Evolutionary conservation across 2,329 filamentous ascomycete species (phyloP).

Genomic region (Cercospora beticola): DNA sequence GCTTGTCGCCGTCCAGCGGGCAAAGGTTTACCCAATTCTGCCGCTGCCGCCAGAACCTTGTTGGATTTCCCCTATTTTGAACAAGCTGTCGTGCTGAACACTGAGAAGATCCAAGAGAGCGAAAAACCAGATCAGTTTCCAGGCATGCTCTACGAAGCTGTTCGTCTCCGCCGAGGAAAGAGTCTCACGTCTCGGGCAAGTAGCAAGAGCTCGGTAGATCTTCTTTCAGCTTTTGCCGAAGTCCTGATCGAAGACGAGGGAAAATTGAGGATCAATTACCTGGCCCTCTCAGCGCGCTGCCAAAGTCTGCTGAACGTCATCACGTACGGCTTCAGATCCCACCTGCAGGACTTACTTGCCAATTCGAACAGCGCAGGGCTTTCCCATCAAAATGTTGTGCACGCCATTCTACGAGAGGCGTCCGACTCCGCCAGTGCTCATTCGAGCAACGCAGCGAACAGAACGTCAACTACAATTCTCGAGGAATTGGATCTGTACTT

Average conservation of each 20-base stretch:
- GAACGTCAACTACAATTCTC: background rate
- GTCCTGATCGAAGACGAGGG: background rate
- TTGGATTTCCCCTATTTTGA: background rate
- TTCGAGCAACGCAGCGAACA: background rate
- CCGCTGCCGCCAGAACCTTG: background rate
- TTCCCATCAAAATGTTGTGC: background rate
- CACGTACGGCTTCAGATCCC: background rate
- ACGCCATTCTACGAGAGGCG: background rate
- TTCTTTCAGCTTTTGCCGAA: background rate
- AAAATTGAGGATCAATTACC: background rate
- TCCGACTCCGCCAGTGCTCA: background rate
- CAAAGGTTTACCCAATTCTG: background rate
- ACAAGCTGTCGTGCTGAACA: background rate
- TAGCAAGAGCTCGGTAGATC: background rate
- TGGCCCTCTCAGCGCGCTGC: background rate
- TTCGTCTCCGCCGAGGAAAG: background rate
- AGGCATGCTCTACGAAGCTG: background rate
- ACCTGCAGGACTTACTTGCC: background rate
- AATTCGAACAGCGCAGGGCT: background rate
- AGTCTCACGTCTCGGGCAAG: background rate
- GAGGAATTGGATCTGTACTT: background rate
- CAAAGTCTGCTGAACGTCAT: background rate
- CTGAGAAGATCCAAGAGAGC: background rate
- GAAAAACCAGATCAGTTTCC: background rate
- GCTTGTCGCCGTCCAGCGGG: background rate